Evolutionary conservation across 73 alveolate species (phyloP).

Genomic region (Paramecium pentaurelia): DNA sequence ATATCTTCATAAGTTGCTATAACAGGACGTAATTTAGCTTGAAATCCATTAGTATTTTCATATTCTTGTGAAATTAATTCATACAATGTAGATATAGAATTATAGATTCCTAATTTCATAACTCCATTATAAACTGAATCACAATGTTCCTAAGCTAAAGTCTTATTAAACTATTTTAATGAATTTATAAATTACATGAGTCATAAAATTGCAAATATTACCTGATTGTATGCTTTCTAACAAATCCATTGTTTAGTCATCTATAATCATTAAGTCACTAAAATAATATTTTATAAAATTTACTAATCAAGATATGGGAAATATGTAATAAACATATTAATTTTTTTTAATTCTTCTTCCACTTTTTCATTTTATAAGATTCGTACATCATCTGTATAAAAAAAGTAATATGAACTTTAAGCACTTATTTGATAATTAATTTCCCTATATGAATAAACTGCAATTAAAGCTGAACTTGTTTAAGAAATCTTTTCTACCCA

Average conservation of each 20-base stretch:
- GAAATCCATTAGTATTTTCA: background rate
- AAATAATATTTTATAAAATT: background rate
- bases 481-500: background rate
- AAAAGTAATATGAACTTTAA: background rate
- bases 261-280: background rate
- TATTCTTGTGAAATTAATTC: background rate
- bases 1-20: background rate
- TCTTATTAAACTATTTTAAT: background rate
- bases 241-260: background rate
- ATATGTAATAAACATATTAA: background rate
- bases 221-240: background rate
- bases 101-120: background rate
- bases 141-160: background rate
- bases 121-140: background rate
- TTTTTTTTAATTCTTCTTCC: background rate
- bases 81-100: background rate
- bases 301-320: background rate
- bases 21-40: background rate
- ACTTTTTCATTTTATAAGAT: background rate
- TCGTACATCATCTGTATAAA: background rate
- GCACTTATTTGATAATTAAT: background rate
- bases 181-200: background rate
- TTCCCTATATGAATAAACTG: background rate
- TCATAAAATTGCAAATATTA: background rate
- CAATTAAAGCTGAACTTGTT: background rate